These are phyloP conservation scores for Multifurca ochricompacta DNA, from an alignment of 768 basidiomycete genomes.

Conservation along the genomic window DNA sequence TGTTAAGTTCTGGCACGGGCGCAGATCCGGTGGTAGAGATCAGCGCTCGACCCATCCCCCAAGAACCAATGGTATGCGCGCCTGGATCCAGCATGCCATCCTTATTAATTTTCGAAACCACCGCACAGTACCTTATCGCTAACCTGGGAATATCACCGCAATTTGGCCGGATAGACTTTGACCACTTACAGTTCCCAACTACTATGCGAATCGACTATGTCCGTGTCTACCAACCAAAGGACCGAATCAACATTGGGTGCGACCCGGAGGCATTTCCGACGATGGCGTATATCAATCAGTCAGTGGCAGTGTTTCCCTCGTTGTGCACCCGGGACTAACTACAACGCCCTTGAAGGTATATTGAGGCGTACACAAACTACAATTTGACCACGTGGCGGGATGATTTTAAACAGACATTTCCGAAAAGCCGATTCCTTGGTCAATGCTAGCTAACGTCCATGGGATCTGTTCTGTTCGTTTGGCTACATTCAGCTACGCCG, in stretches of 20 bases:
- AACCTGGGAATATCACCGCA: slow-evolving; percentile 55
- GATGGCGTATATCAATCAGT: slow-evolving; percentile 64
- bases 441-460: slow-evolving; percentile 29
- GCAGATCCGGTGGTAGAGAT: slow-evolving; percentile 30
- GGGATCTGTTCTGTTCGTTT: background rate
- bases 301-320: slow-evolving; percentile 23
- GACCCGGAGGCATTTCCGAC: slow-evolving; percentile 74
- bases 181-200: slow-evolving; percentile 43
- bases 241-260: slow-evolving; percentile 48
- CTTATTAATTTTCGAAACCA: background rate
- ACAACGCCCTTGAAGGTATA: slow-evolving; percentile 34
- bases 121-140: slow-evolving; percentile 40
- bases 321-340: background rate
- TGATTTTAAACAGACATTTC: slow-evolving; percentile 40
- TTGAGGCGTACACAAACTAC: slow-evolving; percentile 64
- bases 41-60: slow-evolving; percentile 31
- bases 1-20: slow-evolving; percentile 30
- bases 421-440: slow-evolving; percentile 42
- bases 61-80: slow-evolving; percentile 35
- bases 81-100: background rate
- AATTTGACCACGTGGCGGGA: slow-evolving; percentile 43
- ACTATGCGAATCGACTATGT: slow-evolving; percentile 75
- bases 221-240: slow-evolving; percentile 59
- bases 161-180: slow-evolving; percentile 51
- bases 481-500: background rate